phyloP scores from a whole-genome alignment of 192 early-diverging fungal species.

The Coemansia sp. region DNA sequence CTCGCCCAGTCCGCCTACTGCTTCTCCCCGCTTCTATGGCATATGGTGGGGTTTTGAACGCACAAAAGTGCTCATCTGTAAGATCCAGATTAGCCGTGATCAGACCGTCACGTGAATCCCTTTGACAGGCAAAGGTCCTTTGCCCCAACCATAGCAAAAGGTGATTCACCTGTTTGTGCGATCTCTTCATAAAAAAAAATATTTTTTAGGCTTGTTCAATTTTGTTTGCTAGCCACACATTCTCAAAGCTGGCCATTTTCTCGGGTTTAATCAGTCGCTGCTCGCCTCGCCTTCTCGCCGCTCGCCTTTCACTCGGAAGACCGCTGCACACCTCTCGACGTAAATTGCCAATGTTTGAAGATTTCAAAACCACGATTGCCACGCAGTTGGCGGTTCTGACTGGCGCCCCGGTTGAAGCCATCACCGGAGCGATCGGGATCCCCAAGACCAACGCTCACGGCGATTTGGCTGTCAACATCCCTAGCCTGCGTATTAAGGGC shows the following conservation, averaged over 20 bases:
- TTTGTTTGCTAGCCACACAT: neutral
- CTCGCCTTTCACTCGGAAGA: neutral
- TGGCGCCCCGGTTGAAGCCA: conserved; percentile 50
- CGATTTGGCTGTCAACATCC: conserved; percentile 70
- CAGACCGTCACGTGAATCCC: neutral
- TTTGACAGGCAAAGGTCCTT: too few relatives aligned
- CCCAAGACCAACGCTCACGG: conserved; percentile 64
- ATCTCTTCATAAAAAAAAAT: neutral
- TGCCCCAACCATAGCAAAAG: neutral
- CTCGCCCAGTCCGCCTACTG: conserved; percentile 13
- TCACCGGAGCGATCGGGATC: conserved; percentile 62
- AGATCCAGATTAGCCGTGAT: conserved; percentile 14
- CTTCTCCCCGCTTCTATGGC: conserved; percentile 6
- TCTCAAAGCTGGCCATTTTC: conserved; percentile 15
- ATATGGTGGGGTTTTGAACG: neutral
- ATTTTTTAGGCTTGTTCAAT: conserved; percentile 2
- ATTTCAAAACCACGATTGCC: conserved; percentile 67
- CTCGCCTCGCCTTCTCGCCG: conserved; percentile 1
- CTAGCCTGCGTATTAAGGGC: conserved; percentile 68
- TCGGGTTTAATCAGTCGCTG: neutral
- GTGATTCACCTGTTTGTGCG: neutral
- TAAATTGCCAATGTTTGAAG: conserved; percentile 55
- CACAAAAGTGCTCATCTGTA: conserved; percentile 37
- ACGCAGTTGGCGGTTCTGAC: conserved; percentile 60
- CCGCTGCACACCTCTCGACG: conserved; percentile 5